A percentile compares a stretch with the other conserved stretches of the same genome.
Conservation (phyloP, 1,284 basidiomycete species). For the Moniliophthora roreri region DNA sequence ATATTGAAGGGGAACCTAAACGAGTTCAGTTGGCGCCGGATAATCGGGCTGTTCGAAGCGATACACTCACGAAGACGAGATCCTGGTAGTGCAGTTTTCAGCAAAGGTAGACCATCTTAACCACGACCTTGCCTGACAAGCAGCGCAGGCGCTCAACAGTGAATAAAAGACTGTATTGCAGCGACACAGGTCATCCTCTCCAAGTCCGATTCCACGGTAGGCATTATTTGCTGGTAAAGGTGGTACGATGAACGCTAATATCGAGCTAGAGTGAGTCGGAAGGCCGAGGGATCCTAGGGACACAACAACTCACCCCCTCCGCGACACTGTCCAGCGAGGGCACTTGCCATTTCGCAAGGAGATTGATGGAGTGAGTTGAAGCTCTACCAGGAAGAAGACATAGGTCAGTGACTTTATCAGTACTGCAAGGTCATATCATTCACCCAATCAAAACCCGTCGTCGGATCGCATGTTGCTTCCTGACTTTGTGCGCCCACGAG, state of each 20-base stretch:
- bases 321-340: neutral
- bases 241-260: neutral
- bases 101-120: neutral
- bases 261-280: neutral
- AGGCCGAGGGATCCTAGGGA: neutral
- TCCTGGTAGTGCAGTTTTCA: neutral
- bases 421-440: neutral
- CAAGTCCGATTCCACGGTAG: neutral
- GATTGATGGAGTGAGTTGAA: neutral
- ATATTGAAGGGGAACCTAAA: neutral
- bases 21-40: neutral
- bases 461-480: too few species aligned
- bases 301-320: neutral
- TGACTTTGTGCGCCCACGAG: too few species aligned
- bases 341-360: neutral
- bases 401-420: constrained; percentile 9
- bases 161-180: neutral
- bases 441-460: neutral
- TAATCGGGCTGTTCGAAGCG: neutral
- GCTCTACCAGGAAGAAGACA: neutral
- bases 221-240: neutral
- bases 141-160: neutral
- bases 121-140: neutral
- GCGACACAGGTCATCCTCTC: neutral
- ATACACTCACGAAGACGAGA: neutral